Conservation (phyloP, 2,329 filamentous ascomycete genomes). For the Penicillium sclerotiorum region DNA sequence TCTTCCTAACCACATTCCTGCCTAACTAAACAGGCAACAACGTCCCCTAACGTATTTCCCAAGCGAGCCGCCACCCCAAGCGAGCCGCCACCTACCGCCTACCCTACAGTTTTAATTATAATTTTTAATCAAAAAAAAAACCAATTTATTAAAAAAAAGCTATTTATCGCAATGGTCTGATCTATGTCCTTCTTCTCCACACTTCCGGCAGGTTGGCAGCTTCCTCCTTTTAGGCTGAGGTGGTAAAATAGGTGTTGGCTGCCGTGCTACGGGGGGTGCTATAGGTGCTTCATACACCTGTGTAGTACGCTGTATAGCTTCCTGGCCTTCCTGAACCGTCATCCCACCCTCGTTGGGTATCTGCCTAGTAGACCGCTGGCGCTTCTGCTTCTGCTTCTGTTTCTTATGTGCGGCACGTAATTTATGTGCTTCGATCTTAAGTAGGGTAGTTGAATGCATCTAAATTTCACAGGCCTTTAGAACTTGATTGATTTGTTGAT, state of each 20-base stretch:
- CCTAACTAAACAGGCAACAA: background rate
- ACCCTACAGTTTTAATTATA: background rate
- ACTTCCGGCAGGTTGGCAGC: background rate
- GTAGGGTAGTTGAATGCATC: background rate
- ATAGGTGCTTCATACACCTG: background rate
- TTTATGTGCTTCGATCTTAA: background rate
- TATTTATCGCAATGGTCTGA: background rate
- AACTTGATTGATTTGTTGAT: background rate
- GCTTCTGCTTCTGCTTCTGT: background rate
- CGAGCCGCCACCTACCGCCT: too few species aligned
- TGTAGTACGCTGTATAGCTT: too few species aligned
- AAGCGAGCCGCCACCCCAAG: too few species aligned
- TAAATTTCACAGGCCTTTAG: too few species aligned
- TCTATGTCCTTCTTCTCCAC: background rate
- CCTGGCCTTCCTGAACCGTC: too few species aligned
- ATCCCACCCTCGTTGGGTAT: too few species aligned
- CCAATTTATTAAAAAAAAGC: background rate
- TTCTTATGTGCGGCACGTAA: background rate
- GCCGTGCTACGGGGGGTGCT: background rate
- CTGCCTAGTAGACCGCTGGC: too few species aligned
- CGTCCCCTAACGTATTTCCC: background rate
- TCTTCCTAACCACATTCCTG: slow-evolving; percentile 29
- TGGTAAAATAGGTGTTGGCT: background rate
- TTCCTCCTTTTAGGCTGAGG: background rate
- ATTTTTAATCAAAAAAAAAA: background rate